Evolutionary conservation across 2,329 filamentous ascomycete species (phyloP).

Genomic region (Penicillium frequentans): DNA sequence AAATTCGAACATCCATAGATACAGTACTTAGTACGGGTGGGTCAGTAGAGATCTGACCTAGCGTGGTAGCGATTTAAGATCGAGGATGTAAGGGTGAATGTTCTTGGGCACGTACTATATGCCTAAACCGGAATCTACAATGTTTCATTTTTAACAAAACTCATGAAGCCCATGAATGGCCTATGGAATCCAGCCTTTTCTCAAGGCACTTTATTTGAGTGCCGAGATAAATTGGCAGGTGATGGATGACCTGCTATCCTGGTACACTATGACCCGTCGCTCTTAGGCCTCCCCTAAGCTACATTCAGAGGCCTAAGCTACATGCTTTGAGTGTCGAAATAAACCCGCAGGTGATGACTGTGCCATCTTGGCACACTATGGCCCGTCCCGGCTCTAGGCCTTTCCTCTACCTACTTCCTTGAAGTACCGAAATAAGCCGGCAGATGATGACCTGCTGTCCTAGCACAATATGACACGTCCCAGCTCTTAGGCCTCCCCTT

Average conservation of each 20-base stretch:
- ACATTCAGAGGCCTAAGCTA: not conserved
- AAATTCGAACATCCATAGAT: too few species aligned
- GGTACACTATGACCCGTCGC: not conserved
- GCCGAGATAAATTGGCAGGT: not conserved
- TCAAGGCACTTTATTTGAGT: not conserved
- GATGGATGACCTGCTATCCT: not conserved
- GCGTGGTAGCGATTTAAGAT: too few species aligned
- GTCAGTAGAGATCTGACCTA: too few species aligned
- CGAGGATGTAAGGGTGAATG: too few species aligned
- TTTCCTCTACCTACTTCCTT: too few species aligned
- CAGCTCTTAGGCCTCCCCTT: not conserved
- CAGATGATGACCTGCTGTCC: not conserved
- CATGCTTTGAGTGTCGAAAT: not conserved
- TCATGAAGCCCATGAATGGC: too few species aligned
- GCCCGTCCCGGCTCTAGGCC: not conserved
- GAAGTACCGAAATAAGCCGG: not conserved
- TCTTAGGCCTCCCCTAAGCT: not conserved
- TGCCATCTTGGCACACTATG: not conserved
- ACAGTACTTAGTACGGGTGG: too few species aligned
- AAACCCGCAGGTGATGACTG: not conserved
- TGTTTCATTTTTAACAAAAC: too few species aligned
- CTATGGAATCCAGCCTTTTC: too few species aligned
- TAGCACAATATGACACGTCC: not conserved
- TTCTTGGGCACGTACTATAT: too few species aligned
- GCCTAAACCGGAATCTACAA: too few species aligned